Percentiles rank a stretch among this genome's conserved stretches.
These are phyloP conservation scores for Psophocarpus tetragonolobus DNA, from an alignment of 306 rosid genomes.

Conservation along the genomic window DNA sequence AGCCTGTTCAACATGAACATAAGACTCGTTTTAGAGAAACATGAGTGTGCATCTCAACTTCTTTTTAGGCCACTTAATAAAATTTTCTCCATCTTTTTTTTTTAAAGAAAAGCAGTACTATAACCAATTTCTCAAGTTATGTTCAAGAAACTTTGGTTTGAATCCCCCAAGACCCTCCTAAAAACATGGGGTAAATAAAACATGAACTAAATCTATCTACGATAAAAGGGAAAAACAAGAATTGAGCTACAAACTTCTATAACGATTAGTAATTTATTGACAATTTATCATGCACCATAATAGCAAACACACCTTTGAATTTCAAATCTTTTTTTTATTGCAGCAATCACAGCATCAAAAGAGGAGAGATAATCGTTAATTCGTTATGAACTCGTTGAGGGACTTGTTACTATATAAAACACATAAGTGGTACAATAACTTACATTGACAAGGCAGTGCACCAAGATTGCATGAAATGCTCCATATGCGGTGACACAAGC, in stretches of 20 bases:
- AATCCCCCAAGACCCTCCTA: neutral
- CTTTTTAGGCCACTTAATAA: neutral
- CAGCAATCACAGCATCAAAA: neutral
- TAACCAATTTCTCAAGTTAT: neutral
- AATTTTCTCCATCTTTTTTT: neutral
- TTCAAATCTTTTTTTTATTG: neutral
- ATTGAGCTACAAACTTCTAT: neutral
- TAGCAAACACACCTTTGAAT: neutral
- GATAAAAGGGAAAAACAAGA: conserved; percentile 3
- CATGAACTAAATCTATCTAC: conserved; percentile 1
- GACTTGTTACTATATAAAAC: neutral
- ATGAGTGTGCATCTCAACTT: neutral
- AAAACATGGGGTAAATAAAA: neutral
- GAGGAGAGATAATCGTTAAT: neutral
- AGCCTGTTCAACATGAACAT: neutral
- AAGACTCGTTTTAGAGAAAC: neutral
- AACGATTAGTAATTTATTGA: neutral
- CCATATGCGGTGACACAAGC: conserved; percentile 95
- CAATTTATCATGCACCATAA: neutral
- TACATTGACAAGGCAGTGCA: conserved; percentile 92
- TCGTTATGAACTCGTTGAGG: neutral
- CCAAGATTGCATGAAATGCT: conserved; percentile 97
- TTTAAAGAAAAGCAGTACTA: neutral
- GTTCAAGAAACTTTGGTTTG: neutral
- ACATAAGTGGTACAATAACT: conserved; percentile 27